A percentile compares a stretch with the other conserved stretches of the same genome.
These are phyloP conservation scores for Amaranthus palmeri DNA, from an alignment of 148 eudicot genomes.

Conservation along the genomic window DNA sequence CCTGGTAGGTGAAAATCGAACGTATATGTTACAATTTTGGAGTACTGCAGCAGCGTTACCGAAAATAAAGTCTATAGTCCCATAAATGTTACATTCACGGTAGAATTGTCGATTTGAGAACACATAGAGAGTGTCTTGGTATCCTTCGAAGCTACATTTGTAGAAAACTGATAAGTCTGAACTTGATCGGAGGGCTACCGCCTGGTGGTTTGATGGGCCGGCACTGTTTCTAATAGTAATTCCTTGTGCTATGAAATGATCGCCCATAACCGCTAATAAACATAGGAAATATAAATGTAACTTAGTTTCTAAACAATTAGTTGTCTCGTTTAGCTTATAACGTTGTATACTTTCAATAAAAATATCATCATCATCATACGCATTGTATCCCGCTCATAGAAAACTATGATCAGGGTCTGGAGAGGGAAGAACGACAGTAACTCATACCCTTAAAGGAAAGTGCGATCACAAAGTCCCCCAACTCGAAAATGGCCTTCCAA, in stretches of 20 bases:
- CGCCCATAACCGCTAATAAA: conserved; percentile 50
- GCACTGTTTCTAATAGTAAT: conserved; percentile 73
- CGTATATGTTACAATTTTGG: conserved; percentile 63
- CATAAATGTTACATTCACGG: conserved; percentile 58
- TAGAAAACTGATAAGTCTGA: conserved; percentile 81
- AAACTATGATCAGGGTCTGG: too few species aligned
- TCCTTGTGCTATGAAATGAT: conserved; percentile 66
- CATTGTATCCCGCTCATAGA: too few species aligned
- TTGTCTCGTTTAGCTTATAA: too few species aligned
- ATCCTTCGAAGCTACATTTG: conserved; percentile 74
- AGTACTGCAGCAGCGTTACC: conserved; percentile 74
- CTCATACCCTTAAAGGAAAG: too few species aligned
- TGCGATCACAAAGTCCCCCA: too few species aligned
- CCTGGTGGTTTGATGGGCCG: conserved; percentile 67
- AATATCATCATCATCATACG: too few species aligned
- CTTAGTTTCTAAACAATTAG: too few species aligned
- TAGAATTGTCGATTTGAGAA: conserved; percentile 64
- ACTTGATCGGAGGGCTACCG: conserved; percentile 67
- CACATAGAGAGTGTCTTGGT: conserved; percentile 79
- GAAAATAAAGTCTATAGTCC: conserved; percentile 72
- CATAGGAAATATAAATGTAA: too few species aligned
- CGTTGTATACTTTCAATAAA: too few species aligned
- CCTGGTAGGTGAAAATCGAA: conserved; percentile 38
- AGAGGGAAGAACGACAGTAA: too few species aligned
- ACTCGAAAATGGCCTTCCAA: too few species aligned